Evolutionary conservation across 2,329 filamentous ascomycete species (phyloP).

Genomic region (Ascochyta viciae-villosae): DNA sequence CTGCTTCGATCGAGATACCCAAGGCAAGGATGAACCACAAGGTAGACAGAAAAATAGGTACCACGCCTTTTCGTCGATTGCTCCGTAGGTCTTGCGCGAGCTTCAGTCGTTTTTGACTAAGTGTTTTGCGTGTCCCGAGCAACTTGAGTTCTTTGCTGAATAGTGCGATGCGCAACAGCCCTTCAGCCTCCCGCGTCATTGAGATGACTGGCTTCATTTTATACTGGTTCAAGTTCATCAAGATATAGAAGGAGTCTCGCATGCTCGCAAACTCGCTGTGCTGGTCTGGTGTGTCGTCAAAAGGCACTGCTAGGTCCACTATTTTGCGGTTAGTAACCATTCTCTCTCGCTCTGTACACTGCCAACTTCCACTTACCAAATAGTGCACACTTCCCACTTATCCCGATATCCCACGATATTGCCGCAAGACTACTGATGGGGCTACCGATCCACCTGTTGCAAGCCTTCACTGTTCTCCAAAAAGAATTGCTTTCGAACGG

Average conservation of each 20-base stretch:
- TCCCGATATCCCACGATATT: slow-evolving; percentile 47
- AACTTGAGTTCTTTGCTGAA: slow-evolving; percentile 48
- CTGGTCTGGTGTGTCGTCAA: slow-evolving; percentile 27
- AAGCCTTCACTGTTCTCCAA: slow-evolving; percentile 42
- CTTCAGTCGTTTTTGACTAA: slow-evolving; percentile 36
- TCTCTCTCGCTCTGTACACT: not conserved
- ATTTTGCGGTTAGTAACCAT: slow-evolving; percentile 21
- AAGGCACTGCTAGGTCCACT: slow-evolving; percentile 43
- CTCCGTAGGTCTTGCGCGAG: slow-evolving; percentile 49
- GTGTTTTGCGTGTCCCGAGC: slow-evolving; percentile 23
- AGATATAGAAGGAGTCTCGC: slow-evolving; percentile 52
- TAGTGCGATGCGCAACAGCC: slow-evolving; percentile 46
- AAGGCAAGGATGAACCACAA: slow-evolving; percentile 50
- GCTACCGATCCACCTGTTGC: slow-evolving; percentile 43
- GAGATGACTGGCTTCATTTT: slow-evolving; percentile 39
- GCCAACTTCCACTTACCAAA: slow-evolving; percentile 3
- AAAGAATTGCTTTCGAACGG: slow-evolving; percentile 49
- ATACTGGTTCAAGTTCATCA: slow-evolving; percentile 54
- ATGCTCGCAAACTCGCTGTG: slow-evolving; percentile 42
- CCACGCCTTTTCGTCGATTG: slow-evolving; percentile 48
- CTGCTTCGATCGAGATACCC: slow-evolving; percentile 38
- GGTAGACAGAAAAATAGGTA: slow-evolving; percentile 49
- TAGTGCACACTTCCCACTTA: slow-evolving; percentile 42
- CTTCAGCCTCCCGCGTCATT: slow-evolving; percentile 42
- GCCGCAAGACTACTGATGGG: slow-evolving; percentile 43